Percentiles rank a stretch among this genome's conserved stretches.
Evolutionary conservation across 345 rosid species (phyloP).

Genomic region (Noccaea bulbosa): DNA sequence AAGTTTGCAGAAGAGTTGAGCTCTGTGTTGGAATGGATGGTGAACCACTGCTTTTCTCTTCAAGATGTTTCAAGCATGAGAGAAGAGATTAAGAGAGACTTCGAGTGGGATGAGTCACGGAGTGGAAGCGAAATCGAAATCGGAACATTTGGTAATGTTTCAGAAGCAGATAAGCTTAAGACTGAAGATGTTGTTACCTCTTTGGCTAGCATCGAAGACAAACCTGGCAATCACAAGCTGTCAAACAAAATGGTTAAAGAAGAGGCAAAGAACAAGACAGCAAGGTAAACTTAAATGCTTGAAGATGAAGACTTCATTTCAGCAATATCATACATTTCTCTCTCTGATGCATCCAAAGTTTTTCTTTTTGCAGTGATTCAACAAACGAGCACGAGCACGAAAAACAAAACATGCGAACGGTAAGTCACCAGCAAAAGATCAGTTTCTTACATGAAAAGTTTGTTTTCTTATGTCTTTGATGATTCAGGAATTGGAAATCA

Average conservation of each 20-base stretch:
- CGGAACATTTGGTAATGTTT: conserved; percentile 45
- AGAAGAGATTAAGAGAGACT: conserved; percentile 66
- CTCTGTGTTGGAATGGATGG: conserved; percentile 76
- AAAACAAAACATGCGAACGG: conserved; percentile 58
- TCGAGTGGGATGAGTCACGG: conserved; percentile 67
- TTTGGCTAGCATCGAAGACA: conserved; percentile 27
- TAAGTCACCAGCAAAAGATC: conserved; percentile 55
- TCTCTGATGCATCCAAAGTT: conserved; percentile 36
- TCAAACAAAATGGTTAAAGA: conserved; percentile 34
- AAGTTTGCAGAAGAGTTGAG: conserved; percentile 65
- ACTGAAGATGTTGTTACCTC: conserved; percentile 12
- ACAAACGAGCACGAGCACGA: conserved; percentile 55
- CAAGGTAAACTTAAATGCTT: conserved; percentile 41
- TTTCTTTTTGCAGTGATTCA: conserved; percentile 52
- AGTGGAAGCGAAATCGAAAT: conserved; percentile 71
- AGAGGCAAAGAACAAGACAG: conserved; percentile 44
- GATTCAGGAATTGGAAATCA: conserved; percentile 77
- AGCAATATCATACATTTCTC: background rate
- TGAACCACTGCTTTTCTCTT: conserved; percentile 86
- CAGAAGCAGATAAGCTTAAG: conserved; percentile 49
- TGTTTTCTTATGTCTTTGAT: conserved; percentile 14
- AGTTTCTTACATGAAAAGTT: conserved; percentile 7
- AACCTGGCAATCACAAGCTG: conserved; percentile 35
- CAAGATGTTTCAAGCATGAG: conserved; percentile 95
- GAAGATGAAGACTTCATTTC: conserved; percentile 43